phyloP scores from a whole-genome alignment of 2,329 filamentous ascomycete genomes.

The Cercospora citrullina region DNA sequence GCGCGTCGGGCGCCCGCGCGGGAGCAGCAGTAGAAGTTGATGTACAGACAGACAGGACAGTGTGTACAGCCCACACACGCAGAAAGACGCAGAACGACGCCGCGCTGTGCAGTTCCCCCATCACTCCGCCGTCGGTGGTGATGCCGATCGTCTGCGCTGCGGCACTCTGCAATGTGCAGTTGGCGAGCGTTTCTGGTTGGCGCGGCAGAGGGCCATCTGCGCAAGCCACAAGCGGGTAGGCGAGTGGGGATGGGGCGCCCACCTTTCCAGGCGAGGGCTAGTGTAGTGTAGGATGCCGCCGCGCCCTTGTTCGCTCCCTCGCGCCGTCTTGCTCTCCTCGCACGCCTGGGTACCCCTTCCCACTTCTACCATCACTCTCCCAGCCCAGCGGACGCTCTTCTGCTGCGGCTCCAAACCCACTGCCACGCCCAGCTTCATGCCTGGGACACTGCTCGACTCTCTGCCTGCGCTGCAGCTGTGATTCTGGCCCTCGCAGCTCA shows the following conservation, averaged over 20 bases:
- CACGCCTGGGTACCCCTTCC: neutral
- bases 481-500: neutral
- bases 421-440: neutral
- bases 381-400: neutral
- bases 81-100: neutral
- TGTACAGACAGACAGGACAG: too few species aligned
- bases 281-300: neutral
- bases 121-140: neutral
- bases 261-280: neutral
- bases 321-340: neutral
- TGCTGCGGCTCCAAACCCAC: neutral
- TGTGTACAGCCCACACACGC: neutral
- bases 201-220: neutral
- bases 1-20: too few species aligned
- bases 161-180: neutral
- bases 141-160: neutral
- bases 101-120: neutral
- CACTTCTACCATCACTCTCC: neutral
- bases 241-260: neutral
- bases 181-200: neutral
- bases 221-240: neutral
- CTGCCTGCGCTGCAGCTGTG: neutral
- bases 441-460: neutral
- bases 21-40: neutral
- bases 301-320: neutral